A percentile compares a stretch with the other conserved stretches of the same genome.
These are phyloP conservation scores for Trichocladium uniseriatum DNA, from an alignment of 495 filamentous ascomycete genomes.

Conservation along the genomic window DNA sequence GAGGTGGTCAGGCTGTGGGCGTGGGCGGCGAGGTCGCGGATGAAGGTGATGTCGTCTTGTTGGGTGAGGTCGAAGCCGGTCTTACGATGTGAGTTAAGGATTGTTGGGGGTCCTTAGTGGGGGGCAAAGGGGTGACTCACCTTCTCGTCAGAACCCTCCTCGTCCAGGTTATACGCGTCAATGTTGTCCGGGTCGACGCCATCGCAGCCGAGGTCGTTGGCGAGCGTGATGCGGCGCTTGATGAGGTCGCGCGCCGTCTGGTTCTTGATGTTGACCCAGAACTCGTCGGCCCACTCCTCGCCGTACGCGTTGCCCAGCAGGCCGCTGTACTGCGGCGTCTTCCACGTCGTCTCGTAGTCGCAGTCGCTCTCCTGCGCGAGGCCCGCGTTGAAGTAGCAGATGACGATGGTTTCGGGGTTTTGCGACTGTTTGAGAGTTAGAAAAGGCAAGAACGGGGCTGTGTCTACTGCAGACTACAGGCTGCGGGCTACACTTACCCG, in stretches of 20 bases:
- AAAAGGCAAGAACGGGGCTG: too few relatives aligned
- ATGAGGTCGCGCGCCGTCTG: slow-evolving; percentile 49
- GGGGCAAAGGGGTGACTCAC: background rate
- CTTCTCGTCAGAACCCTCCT: background rate
- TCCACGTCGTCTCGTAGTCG: slow-evolving; percentile 44
- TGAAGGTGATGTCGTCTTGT: slow-evolving; percentile 45
- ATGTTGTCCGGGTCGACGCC: slow-evolving; percentile 66
- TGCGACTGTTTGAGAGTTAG: background rate
- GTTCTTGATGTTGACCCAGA: slow-evolving; percentile 53
- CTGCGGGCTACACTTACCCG: slow-evolving; percentile 6
- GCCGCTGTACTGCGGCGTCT: slow-evolving; percentile 7
- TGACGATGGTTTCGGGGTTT: slow-evolving; percentile 25
- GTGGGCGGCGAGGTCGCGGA: slow-evolving; percentile 47
- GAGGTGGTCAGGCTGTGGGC: slow-evolving; percentile 40
- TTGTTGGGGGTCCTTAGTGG: too few relatives aligned
- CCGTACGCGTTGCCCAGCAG: slow-evolving; percentile 44
- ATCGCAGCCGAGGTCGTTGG: slow-evolving; percentile 52
- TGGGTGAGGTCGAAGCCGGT: slow-evolving; percentile 48
- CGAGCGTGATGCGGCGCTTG: slow-evolving; percentile 46
- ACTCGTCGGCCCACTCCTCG: slow-evolving; percentile 53
- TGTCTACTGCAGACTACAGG: too few relatives aligned
- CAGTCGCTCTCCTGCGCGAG: slow-evolving; percentile 47
- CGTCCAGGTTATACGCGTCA: slow-evolving; percentile 49
- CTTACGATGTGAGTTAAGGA: too few relatives aligned
- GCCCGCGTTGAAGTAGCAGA: slow-evolving; percentile 66